phyloP scores from a whole-genome alignment of 1,139 yeast species.

The Taphrina sp. region DNA sequence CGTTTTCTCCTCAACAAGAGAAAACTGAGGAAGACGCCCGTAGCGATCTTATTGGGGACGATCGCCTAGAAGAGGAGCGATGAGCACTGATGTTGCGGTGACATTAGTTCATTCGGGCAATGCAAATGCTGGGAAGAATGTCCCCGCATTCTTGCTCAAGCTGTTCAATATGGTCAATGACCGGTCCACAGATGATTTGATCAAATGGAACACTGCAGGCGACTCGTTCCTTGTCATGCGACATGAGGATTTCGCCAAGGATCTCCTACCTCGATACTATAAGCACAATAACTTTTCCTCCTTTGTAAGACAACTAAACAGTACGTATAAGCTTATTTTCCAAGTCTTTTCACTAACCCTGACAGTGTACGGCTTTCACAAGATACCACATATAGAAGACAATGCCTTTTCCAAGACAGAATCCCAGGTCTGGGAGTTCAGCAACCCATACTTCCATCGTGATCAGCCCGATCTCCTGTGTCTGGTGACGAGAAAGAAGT shows the following conservation, averaged over 20 bases:
- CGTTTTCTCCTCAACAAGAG: too few species aligned
- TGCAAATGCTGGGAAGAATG: slow-evolving; percentile 28
- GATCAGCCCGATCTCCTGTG: slow-evolving; percentile 65
- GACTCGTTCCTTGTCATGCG: slow-evolving; percentile 78
- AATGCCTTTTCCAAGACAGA: slow-evolving; percentile 33
- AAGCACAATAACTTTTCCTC: slow-evolving; percentile 93
- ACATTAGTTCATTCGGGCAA: too few species aligned
- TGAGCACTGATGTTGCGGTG: too few species aligned
- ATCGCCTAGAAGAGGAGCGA: too few species aligned
- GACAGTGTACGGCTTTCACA: slow-evolving; percentile 90
- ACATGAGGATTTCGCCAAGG: slow-evolving; percentile 80
- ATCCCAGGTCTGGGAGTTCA: slow-evolving; percentile 35
- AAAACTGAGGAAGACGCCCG: too few species aligned
- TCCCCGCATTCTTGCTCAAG: slow-evolving; percentile 30
- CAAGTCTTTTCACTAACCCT: background rate
- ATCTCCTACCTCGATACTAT: slow-evolving; percentile 82
- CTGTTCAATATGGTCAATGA: slow-evolving; percentile 75
- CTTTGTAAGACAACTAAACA: slow-evolving; percentile 90
- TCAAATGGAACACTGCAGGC: slow-evolving; percentile 85
- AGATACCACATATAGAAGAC: slow-evolving; percentile 50
- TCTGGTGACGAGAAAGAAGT: slow-evolving; percentile 44
- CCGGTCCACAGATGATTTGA: slow-evolving; percentile 61
- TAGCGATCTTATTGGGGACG: too few species aligned
- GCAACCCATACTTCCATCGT: slow-evolving; percentile 55
- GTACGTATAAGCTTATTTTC: slow-evolving; percentile 8